Evolutionary conservation across 306 rosid species (phyloP).

Genomic region (Prunus salicina): DNA sequence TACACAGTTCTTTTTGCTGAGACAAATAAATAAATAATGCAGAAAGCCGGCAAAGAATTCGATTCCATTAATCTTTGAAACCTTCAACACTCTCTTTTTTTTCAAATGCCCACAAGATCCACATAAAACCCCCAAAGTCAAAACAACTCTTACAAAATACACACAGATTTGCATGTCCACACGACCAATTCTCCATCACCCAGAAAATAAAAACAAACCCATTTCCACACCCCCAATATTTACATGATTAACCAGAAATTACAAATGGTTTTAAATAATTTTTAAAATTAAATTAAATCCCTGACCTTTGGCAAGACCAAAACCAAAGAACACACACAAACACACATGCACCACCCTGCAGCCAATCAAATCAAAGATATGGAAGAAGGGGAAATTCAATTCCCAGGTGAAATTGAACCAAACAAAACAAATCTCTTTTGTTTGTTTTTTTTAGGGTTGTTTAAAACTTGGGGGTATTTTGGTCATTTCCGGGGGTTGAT

Average conservation of each 20-base stretch:
- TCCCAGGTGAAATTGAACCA: neutral
- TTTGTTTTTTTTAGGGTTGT: too few species aligned
- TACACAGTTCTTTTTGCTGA: neutral
- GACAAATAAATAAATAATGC: neutral
- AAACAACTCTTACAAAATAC: neutral
- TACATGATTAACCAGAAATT: neutral
- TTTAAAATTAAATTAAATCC: neutral
- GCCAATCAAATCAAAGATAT: neutral
- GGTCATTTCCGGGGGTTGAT: neutral
- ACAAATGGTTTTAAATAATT: neutral
- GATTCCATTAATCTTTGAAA: neutral
- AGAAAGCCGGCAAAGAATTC: neutral
- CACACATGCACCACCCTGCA: neutral
- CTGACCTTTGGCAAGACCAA: conserved; percentile 6
- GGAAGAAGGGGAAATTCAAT: too few species aligned
- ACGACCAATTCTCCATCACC: neutral
- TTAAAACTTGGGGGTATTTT: neutral
- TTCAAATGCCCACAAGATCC: neutral
- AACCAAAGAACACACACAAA: neutral
- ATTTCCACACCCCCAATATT: neutral
- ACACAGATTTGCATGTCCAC: neutral
- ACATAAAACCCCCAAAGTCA: neutral
- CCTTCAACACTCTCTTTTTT: neutral
- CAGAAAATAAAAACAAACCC: neutral
- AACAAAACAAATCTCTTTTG: neutral